Evolutionary conservation across 1,139 yeast species (phyloP).

Genomic region (Kluyveromyces marxianus): DNA sequence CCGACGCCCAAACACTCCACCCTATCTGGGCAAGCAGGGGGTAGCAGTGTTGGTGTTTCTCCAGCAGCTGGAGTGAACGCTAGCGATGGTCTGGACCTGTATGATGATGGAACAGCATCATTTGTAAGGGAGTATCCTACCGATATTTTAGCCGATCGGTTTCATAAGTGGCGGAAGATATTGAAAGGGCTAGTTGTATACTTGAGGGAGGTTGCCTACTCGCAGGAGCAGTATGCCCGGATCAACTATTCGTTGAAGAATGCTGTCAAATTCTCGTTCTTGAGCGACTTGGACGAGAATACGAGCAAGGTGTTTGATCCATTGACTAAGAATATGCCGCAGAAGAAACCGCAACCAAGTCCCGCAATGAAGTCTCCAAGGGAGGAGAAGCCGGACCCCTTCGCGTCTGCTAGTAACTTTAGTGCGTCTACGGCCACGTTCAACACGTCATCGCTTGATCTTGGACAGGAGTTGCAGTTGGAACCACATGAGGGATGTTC

Average conservation of each 20-base stretch:
- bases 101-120: constrained; percentile 12
- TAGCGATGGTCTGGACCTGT: constrained; percentile 12
- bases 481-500: constrained; percentile 18
- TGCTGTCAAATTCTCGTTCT: constrained; percentile 50
- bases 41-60: constrained; percentile 7
- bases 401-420: not conserved
- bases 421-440: not conserved
- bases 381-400: constrained; percentile 1
- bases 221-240: constrained; percentile 62
- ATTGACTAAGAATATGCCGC: constrained; percentile 15
- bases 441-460: constrained; percentile 8
- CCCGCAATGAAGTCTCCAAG: constrained; percentile 2
- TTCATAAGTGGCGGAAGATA: constrained; percentile 64
- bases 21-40: constrained; percentile 12
- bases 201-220: constrained; percentile 53
- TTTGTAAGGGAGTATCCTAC: constrained; percentile 33
- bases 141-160: constrained; percentile 39
- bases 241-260: constrained; percentile 56
- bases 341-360: constrained; percentile 11
- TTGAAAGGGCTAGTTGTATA: constrained; percentile 55
- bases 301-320: constrained; percentile 32
- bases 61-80: not conserved
- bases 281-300: constrained; percentile 32
- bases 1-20: constrained; percentile 28
- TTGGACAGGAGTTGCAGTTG: constrained; percentile 1